phyloP scores from a whole-genome alignment of 306 rosid genomes.

The Cicer chorassanicum region DNA sequence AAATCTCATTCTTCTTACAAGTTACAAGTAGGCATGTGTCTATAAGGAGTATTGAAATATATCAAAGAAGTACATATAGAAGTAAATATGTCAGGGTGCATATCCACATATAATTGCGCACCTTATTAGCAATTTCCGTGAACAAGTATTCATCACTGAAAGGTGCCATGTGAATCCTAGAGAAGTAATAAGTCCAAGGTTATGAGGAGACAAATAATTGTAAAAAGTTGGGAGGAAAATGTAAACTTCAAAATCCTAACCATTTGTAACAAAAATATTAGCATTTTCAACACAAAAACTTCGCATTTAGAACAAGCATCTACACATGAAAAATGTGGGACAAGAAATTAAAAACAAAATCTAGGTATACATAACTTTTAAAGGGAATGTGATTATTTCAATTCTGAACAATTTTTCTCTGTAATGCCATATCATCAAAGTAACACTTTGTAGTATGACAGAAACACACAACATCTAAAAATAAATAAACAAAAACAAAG shows the following conservation, averaged over 20 bases:
- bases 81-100: background rate
- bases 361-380: background rate
- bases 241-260: background rate
- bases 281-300: background rate
- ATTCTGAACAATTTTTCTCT: background rate
- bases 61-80: slow-evolving; percentile 15
- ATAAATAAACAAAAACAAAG: background rate
- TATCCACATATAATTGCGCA: slow-evolving; percentile 43
- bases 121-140: slow-evolving; percentile 96
- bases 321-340: background rate
- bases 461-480: background rate
- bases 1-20: background rate
- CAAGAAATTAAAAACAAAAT: background rate
- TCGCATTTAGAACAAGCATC: background rate
- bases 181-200: slow-evolving; percentile 53
- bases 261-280: background rate
- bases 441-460: slow-evolving; percentile 12
- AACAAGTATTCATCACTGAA: slow-evolving; percentile 95
- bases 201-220: slow-evolving; percentile 44
- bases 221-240: slow-evolving; percentile 23
- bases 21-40: background rate
- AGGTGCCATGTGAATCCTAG: slow-evolving; percentile 99
- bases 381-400: slow-evolving; percentile 11
- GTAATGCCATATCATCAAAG: slow-evolving; percentile 2
- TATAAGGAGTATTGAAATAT: slow-evolving; percentile 8